Evolutionary conservation across 73 alveolate species (phyloP).

Genomic region (Symbiodinium pilosum): DNA sequence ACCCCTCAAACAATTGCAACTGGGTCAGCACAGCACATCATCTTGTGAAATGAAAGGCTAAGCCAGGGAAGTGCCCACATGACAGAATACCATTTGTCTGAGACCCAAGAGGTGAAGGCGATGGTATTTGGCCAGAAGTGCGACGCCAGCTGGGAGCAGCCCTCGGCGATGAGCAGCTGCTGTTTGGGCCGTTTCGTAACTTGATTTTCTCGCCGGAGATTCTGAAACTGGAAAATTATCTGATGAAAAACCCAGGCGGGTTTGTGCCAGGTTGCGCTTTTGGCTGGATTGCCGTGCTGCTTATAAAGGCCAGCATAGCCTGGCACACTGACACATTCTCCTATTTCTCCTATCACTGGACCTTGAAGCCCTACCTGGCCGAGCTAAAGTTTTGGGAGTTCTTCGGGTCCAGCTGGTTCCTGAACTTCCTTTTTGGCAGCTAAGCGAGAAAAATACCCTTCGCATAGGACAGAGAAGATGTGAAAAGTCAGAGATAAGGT

Average conservation of each 20-base stretch:
- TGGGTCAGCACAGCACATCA: neutral
- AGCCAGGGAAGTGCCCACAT: neutral
- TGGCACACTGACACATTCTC: constrained; percentile 61
- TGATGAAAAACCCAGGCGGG: neutral
- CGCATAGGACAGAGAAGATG: neutral
- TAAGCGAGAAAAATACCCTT: neutral
- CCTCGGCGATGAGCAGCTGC: neutral
- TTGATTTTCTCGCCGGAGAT: constrained; percentile 3
- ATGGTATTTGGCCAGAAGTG: neutral
- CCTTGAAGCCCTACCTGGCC: constrained; percentile 51
- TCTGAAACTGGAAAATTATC: neutral
- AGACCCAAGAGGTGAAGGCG: neutral
- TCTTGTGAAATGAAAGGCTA: neutral
- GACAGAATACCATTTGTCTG: neutral
- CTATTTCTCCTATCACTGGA: constrained; percentile 38
- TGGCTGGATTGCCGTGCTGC: constrained; percentile 56
- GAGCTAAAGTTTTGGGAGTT: constrained; percentile 26
- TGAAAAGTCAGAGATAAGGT: neutral
- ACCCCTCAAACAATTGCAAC: neutral
- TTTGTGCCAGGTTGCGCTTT: neutral
- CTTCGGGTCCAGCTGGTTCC: constrained; percentile 51
- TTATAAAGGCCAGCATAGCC: constrained; percentile 15
- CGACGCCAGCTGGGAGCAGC: neutral
- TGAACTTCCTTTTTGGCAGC: constrained; percentile 1
- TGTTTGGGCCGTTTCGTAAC: neutral